A percentile compares a stretch with the other conserved stretches of the same genome.
These are phyloP conservation scores for Pisolithus microcarpus DNA, from an alignment of 768 basidiomycete species.

Conservation along the genomic window DNA sequence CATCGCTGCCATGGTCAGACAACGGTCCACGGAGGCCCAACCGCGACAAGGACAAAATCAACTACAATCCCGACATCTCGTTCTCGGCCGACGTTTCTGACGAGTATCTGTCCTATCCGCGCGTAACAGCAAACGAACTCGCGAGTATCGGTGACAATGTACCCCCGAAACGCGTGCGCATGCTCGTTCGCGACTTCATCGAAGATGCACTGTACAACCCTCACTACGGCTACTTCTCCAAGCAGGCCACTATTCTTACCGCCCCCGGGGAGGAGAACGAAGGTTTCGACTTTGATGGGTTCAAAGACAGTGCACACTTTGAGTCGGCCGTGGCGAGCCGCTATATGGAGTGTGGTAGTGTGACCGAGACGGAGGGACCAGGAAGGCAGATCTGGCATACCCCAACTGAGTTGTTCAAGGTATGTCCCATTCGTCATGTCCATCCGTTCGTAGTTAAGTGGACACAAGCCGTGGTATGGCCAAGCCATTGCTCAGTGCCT, in stretches of 20 bases:
- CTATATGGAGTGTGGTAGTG: conserved; percentile 65
- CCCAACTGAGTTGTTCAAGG: conserved; percentile 96
- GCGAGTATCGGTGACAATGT: conserved; percentile 34
- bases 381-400: conserved; percentile 98
- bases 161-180: conserved; percentile 79
- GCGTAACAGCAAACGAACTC: conserved; percentile 68
- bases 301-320: conserved; percentile 70
- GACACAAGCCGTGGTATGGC: conserved; percentile 83
- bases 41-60: conserved; percentile 52
- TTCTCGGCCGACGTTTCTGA: conserved; percentile 42
- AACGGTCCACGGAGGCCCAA: conserved; percentile 6
- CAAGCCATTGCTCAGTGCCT: conserved; percentile 85
- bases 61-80: conserved; percentile 62
- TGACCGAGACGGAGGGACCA: conserved; percentile 52
- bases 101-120: conserved; percentile 42
- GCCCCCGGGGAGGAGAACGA: conserved; percentile 36
- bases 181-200: conserved; percentile 94
- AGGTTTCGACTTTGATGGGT: conserved; percentile 57
- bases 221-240: conserved; percentile 94
- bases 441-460: conserved; percentile 5
- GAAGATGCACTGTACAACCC: conserved; percentile 97
- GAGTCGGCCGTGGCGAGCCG: conserved; percentile 71
- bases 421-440: conserved; percentile 21
- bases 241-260: conserved; percentile 86
- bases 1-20: conserved; percentile 10